These are phyloP conservation scores for Pseudogymnoascus sp. DNA, from an alignment of 2,329 filamentous ascomycete species.

Conservation along the genomic window DNA sequence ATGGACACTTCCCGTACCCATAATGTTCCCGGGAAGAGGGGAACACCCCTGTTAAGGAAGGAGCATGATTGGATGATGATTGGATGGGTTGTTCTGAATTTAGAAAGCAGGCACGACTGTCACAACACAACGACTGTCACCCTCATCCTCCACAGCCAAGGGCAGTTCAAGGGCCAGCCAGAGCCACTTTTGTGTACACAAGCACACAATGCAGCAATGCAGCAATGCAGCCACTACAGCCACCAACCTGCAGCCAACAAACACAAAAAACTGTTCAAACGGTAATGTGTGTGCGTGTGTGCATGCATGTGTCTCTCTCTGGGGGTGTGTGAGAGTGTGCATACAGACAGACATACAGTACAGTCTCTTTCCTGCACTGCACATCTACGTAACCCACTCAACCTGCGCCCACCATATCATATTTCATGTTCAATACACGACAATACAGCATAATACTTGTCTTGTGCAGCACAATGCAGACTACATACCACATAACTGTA, in stretches of 20 bases:
- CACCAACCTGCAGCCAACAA: neutral
- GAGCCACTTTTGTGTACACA: neutral
- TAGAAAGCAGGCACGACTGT: conserved; percentile 6
- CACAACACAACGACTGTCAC: neutral
- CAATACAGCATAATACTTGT: neutral
- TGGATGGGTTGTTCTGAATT: conserved; percentile 6
- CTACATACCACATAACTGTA: neutral
- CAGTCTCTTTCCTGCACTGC: neutral
- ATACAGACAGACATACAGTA: neutral
- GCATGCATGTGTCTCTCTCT: neutral
- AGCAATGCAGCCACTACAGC: too few species aligned
- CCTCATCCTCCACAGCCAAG: neutral
- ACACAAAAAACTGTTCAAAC: neutral
- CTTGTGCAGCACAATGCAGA: neutral
- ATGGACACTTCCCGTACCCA: conserved; percentile 6
- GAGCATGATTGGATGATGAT: neutral
- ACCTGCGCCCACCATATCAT: neutral
- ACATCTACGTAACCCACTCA: neutral
- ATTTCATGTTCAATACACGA: neutral
- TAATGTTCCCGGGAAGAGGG: conserved; percentile 6
- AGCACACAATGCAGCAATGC: neutral
- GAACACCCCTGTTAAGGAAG: neutral
- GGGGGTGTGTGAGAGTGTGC: neutral
- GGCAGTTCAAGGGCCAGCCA: neutral
- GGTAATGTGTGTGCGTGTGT: neutral